Evolutionary conservation across 768 basidiomycete genomes (phyloP), one percentile per base, ranked within the genome.

Genomic region (Mrakia gelida): DNA sequence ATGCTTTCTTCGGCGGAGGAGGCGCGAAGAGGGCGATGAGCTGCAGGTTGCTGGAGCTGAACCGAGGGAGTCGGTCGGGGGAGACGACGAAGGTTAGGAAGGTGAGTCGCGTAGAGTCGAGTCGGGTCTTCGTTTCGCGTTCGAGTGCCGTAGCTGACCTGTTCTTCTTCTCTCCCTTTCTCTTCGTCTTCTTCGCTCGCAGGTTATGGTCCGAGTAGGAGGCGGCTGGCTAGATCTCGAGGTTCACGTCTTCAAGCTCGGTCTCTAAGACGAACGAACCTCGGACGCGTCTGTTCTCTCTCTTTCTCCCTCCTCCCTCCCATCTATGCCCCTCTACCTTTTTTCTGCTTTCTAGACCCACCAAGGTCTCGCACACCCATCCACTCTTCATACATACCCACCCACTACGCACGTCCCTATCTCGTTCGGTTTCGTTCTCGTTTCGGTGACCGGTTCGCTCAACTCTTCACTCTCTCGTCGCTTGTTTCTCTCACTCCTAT

Each of bases 181-280:
- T 52, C 7, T 52, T 16, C 1, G 2, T 52, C 18, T 52, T 21
- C 49, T 52, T 52, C 16, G 2, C 6, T 38, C 3, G 2, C 32
- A 65, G 63, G 77, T 78, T 13, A 78, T 78, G 77, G 72, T 73
- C 28, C 77, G 77, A n/a, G 41, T 78, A 45, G 77, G 77, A 9
- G 77, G 77, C 1, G 77, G 77, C 13, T 78, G 77, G 77, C 49
- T 78, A 9, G 77, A 78, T 32, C 77, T 78, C 45, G 77, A 78
- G 49, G 45, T 73, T 8, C 73, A 78, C 30, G 38, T 78, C 28
- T 10, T 30, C 49, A 73, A 73, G 65, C 52, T 78, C 23, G 45
- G 61, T 16, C 38, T 52, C 9, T 75, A 65, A 52, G 62, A 23
- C 18, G 30, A 21, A 32, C 13, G 15, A 11, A 28, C 28, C 62